A percentile compares a stretch with the other conserved stretches of the same genome.
These are phyloP conservation scores for Sphagnum contortum DNA, from an alignment of 225 moss, liverwort and hornwort genomes.

Conservation along the genomic window DNA sequence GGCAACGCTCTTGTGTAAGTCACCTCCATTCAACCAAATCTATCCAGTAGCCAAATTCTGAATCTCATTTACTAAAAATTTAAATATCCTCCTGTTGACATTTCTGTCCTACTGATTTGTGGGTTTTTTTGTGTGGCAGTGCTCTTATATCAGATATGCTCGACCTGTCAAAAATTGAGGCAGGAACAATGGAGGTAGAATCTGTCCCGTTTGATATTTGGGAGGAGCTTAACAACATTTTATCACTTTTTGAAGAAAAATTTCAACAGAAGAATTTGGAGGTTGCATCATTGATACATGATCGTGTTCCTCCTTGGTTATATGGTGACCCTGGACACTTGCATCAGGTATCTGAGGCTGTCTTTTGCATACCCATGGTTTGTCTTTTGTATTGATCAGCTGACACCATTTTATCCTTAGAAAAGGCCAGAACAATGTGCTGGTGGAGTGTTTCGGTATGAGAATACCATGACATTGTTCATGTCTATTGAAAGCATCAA, in stretches of 20 bases:
- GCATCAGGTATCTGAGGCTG: conserved; percentile 30
- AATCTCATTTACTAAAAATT: no score
- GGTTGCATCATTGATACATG: conserved; percentile 80
- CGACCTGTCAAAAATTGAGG: conserved; percentile 92
- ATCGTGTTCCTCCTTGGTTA: conserved; percentile 52
- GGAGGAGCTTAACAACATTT: conserved; percentile 68
- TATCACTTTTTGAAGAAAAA: conserved; percentile 83
- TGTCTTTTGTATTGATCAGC: no score
- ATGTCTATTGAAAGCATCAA: no score
- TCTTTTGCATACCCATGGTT: no score
- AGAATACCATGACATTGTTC: no score
- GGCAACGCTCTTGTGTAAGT: conserved; percentile 85
- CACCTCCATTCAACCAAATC: not conserved
- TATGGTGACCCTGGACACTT: conserved; percentile 82
- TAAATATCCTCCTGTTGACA: no score
- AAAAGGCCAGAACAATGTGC: no score
- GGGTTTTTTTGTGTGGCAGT: conserved; percentile 16
- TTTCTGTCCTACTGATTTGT: no score
- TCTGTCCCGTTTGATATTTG: conserved; percentile 74
- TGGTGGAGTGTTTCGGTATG: no score
- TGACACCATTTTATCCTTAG: no score
- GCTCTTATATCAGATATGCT: conserved; percentile 81
- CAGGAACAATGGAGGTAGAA: conserved; percentile 86
- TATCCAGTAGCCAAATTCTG: no score
- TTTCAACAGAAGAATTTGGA: conserved; percentile 71